These are phyloP conservation scores for Fusarium tuaranense DNA, from an alignment of 2,329 filamentous ascomycete genomes.

Conservation along the genomic window DNA sequence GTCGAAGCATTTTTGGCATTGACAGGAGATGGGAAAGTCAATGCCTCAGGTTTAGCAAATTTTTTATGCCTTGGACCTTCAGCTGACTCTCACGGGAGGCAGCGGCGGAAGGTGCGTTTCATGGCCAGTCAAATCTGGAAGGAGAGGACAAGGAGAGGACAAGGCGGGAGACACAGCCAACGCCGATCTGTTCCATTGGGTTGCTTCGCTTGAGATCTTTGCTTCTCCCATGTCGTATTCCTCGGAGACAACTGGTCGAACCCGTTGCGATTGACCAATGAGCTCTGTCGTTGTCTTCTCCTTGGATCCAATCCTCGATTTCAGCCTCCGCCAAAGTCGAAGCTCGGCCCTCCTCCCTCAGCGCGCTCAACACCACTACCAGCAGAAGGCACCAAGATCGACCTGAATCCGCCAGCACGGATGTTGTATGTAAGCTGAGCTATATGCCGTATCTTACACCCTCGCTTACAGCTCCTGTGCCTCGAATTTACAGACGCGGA, in stretches of 20 bases:
- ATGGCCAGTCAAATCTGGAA: conserved; percentile 33
- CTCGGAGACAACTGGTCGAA: conserved; percentile 15
- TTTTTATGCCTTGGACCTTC: conserved; percentile 17
- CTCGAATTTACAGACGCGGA: conserved; percentile 2
- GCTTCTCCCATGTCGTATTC: conserved; percentile 17
- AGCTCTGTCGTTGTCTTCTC: neutral
- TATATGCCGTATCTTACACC: conserved; percentile 9
- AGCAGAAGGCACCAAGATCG: neutral
- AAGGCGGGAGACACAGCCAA: conserved; percentile 16
- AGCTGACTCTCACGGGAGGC: conserved; percentile 17
- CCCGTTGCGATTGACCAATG: conserved; percentile 20
- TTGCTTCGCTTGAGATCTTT: conserved; percentile 29
- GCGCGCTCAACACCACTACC: neutral
- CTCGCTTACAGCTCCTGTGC: neutral
- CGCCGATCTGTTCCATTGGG: conserved; percentile 29
- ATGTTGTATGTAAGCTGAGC: conserved; percentile 1
- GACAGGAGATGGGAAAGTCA: conserved; percentile 5
- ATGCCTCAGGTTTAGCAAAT: conserved; percentile 17
- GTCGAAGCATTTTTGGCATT: neutral
- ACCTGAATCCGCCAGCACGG: conserved; percentile 16
- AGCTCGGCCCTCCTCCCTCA: neutral
- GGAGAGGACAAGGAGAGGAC: conserved; percentile 23
- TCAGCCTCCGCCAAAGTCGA: conserved; percentile 8
- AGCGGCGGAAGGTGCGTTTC: conserved; percentile 34
- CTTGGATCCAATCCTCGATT: neutral